A percentile compares a stretch with the other conserved stretches of the same genome.
These are phyloP conservation scores for Venturia pyrina DNA, from an alignment of 2,329 filamentous ascomycete genomes.

Conservation along the genomic window DNA sequence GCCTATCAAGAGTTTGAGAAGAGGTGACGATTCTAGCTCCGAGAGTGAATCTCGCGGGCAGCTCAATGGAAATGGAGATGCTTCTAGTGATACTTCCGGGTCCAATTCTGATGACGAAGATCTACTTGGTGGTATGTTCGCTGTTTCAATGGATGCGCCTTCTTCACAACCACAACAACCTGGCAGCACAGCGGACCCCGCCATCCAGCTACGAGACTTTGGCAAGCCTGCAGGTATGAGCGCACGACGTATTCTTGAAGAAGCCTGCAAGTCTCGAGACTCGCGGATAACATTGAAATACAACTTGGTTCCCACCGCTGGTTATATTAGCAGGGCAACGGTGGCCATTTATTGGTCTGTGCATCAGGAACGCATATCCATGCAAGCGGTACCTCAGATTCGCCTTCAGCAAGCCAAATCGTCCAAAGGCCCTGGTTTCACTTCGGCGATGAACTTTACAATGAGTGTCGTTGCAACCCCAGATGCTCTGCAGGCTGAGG, in stretches of 20 bases:
- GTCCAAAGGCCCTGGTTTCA: slow-evolving; percentile 17
- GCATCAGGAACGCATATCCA: slow-evolving; percentile 7
- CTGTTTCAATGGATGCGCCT: slow-evolving; percentile 31
- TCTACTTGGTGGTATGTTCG: slow-evolving; percentile 13
- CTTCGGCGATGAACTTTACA: slow-evolving; percentile 47
- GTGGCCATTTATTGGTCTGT: slow-evolving; percentile 73
- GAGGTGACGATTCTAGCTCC: slow-evolving; percentile 23
- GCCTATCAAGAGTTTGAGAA: neutral
- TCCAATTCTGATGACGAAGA: slow-evolving; percentile 7
- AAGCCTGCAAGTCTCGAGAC: slow-evolving; percentile 79
- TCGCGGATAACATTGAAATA: slow-evolving; percentile 57
- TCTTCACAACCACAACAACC: slow-evolving; percentile 8
- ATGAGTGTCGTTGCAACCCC: slow-evolving; percentile 69
- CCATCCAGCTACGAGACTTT: slow-evolving; percentile 66
- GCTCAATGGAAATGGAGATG: neutral
- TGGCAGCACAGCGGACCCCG: slow-evolving; percentile 31
- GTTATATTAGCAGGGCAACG: slow-evolving; percentile 66
- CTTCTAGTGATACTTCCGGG: neutral
- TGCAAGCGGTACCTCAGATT: slow-evolving; percentile 3
- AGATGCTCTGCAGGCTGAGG: slow-evolving; percentile 72
- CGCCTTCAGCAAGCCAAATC: slow-evolving; percentile 6
- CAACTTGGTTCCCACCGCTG: slow-evolving; percentile 58
- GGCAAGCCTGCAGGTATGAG: slow-evolving; percentile 69
- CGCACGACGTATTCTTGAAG: slow-evolving; percentile 69
- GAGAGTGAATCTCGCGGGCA: neutral